A percentile compares a stretch with the other conserved stretches of the same genome.
These are phyloP conservation scores for Neurospora sp. DNA, from an alignment of 2,329 filamentous ascomycete species.

Conservation along the genomic window DNA sequence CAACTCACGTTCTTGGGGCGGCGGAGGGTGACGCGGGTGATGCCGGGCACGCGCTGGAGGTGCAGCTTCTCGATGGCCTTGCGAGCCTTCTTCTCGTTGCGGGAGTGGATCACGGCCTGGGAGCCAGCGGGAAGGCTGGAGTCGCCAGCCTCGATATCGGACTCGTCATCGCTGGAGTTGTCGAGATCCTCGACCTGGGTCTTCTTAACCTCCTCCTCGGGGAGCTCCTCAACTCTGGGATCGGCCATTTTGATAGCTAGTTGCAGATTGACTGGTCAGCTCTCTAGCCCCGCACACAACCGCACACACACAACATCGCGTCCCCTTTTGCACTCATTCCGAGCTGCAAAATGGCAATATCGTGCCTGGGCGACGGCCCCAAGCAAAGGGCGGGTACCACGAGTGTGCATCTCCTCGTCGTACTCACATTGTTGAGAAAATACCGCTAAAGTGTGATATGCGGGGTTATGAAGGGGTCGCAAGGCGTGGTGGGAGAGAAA, in stretches of 20 bases:
- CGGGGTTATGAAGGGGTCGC: constrained; percentile 15
- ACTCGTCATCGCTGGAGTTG: constrained; percentile 62
- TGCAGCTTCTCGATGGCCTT: constrained; percentile 99
- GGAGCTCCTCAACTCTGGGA: constrained; percentile 94
- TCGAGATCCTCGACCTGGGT: constrained; percentile 66
- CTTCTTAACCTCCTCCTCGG: constrained; percentile 84
- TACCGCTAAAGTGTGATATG: constrained; percentile 16
- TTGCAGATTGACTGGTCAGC: constrained; percentile 18
- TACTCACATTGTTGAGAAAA: constrained; percentile 18
- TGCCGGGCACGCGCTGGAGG: constrained; percentile 90
- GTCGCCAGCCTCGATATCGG: constrained; percentile 65
- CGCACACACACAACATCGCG: constrained; percentile 11
- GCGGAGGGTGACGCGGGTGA: constrained; percentile 95
- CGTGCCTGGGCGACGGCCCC: not conserved
- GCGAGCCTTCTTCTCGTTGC: constrained; percentile 99
- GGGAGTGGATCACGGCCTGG: constrained; percentile 85
- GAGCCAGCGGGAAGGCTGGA: constrained; percentile 65
- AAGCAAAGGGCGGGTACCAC: not conserved
- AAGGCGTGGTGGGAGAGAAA: constrained; percentile 19
- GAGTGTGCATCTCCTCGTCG: not conserved
- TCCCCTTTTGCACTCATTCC: not conserved
- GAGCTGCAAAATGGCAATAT: constrained; percentile 2
- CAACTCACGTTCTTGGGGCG: constrained; percentile 94
- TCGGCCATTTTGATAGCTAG: constrained; percentile 70
- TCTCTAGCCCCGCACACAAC: constrained; percentile 6